Percentiles rank a stretch among this genome's conserved stretches.
Evolutionary conservation across 2,329 filamentous ascomycete genomes (phyloP).

Genomic region (Herpotrichia juniperi): DNA sequence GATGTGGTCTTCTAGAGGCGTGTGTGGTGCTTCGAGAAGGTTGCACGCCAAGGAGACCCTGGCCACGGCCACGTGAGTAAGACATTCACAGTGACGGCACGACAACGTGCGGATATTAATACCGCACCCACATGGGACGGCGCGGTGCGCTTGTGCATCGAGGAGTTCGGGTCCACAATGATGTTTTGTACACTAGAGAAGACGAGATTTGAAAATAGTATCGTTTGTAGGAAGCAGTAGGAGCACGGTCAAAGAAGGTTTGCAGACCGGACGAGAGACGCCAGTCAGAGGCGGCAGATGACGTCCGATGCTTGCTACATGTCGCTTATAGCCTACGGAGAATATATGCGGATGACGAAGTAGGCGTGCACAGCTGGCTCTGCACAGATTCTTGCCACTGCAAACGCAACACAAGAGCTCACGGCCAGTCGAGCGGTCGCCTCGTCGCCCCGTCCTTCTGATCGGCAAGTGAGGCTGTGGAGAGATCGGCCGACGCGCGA

Average conservation of each 20-base stretch:
- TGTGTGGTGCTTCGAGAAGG: conserved; percentile 24
- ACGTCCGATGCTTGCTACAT: too few relatives aligned
- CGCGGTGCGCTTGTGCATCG: conserved; percentile 13
- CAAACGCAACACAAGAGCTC: not conserved
- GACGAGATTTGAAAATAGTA: not conserved
- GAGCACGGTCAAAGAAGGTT: too few relatives aligned
- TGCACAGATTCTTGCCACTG: not conserved
- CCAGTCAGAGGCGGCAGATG: conserved; percentile 36
- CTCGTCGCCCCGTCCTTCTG: conserved; percentile 6
- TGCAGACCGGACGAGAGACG: not conserved
- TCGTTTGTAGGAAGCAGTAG: too few relatives aligned
- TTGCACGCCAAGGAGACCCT: conserved; percentile 9
- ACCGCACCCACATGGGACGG: conserved; percentile 8
- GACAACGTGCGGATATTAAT: conserved; percentile 14
- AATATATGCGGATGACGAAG: too few relatives aligned
- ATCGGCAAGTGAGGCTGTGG: conserved; percentile 46
- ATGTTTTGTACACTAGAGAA: not conserved
- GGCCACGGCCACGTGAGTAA: conserved; percentile 21
- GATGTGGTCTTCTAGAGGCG: conserved; percentile 11
- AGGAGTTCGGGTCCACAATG: not conserved
- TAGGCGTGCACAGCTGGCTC: too few relatives aligned
- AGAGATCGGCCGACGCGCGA: conserved; percentile 33
- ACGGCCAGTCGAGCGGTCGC: not conserved
- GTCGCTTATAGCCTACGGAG: too few relatives aligned
- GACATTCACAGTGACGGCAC: conserved; percentile 12